Evolutionary conservation across 192 early-diverging fungal species (phyloP), one percentile per base, ranked within the genome.

Genomic region (Backusella sp.): DNA sequence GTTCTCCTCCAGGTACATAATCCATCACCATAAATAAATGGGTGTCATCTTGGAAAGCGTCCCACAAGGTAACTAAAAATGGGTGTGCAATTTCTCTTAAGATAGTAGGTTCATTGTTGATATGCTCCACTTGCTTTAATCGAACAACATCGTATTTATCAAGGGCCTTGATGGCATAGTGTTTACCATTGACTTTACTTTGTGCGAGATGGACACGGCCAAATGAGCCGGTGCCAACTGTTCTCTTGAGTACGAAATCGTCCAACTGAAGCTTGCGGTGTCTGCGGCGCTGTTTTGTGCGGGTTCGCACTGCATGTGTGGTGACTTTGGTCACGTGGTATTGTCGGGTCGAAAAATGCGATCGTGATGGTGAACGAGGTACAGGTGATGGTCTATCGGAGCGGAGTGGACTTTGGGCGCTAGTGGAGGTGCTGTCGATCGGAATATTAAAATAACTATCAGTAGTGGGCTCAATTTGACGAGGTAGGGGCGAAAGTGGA

Each of bases 111-210:
- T 98, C 97, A 86, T 96, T 97, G 80, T 97, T 92, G 68, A 93
- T 96, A 75, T 98, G 96, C 82, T 97, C 96, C n/a, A 98, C 94
- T 79, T 97, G 96, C 81, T 93, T 94, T 77, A 94, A 85, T 35
- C 92, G 91, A 67, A 98, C 94, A 6, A 98, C 92, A 68, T 98
- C 94, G 69, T 89, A 78, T 81, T 98, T 98, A 68, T 93, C 91
- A 73, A 98, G 86, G 5, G 96, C 96, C 78, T 98, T 97, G 91
- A 97, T 97, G 7, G 97, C 95, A 79, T 96, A 96, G 83, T 93
- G 95, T 75, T 91, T 89, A 35, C 90, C 89, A 36, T 91, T 95
- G 23, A 83, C 74, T 78, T 88, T 88, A 42, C 92, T 89, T 75
- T 91, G 89, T 26, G 95, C 96, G 59, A 99, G 81, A 83, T 97